A percentile compares a stretch with the other conserved stretches of the same genome.
Conservation (phyloP, 2,329 filamentous ascomycete species). For the Cordyceps cicadae region DNA sequence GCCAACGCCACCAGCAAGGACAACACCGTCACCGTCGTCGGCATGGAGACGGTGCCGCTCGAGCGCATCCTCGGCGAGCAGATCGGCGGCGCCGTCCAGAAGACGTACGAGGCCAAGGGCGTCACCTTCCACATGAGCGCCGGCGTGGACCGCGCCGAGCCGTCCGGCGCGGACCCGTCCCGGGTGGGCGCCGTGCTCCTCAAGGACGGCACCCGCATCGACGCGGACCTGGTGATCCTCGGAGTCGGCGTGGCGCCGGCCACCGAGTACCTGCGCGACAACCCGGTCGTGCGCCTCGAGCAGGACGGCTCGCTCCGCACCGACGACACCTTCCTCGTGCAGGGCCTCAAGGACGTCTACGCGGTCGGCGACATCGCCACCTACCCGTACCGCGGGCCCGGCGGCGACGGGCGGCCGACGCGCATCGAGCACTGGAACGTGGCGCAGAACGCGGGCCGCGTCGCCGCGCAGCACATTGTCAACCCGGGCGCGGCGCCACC, state of each 20-base stretch:
- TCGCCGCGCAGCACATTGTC: conserved; percentile 69
- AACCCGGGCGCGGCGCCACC: conserved; percentile 43
- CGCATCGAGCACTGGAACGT: conserved; percentile 99
- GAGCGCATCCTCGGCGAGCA: conserved; percentile 77
- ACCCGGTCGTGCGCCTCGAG: conserved; percentile 60
- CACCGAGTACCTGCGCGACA: conserved; percentile 72
- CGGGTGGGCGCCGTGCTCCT: conserved; percentile 74
- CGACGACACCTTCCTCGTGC: conserved; percentile 70
- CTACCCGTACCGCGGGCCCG: conserved; percentile 88
- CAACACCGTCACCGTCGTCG: conserved; percentile 78
- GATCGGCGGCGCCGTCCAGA: conserved; percentile 74
- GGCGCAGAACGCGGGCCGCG: conserved; percentile 82
- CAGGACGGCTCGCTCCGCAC: conserved; percentile 79
- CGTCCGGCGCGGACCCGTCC: conserved; percentile 56
- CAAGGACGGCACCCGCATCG: conserved; percentile 75
- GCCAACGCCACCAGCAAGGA: conserved; percentile 72
- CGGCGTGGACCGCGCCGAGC: conserved; percentile 71
- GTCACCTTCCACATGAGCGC: conserved; percentile 82
- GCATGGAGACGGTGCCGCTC: conserved; percentile 79
- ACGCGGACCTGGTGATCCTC: conserved; percentile 83
- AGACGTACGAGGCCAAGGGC: conserved; percentile 71
- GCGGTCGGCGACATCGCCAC: conserved; percentile 93
- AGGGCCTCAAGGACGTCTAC: conserved; percentile 73
- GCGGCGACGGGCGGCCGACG: conserved; percentile 61
- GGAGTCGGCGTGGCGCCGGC: conserved; percentile 83